Conservation (phyloP, 768 basidiomycete genomes). For the Lactifluus volemus region DNA sequence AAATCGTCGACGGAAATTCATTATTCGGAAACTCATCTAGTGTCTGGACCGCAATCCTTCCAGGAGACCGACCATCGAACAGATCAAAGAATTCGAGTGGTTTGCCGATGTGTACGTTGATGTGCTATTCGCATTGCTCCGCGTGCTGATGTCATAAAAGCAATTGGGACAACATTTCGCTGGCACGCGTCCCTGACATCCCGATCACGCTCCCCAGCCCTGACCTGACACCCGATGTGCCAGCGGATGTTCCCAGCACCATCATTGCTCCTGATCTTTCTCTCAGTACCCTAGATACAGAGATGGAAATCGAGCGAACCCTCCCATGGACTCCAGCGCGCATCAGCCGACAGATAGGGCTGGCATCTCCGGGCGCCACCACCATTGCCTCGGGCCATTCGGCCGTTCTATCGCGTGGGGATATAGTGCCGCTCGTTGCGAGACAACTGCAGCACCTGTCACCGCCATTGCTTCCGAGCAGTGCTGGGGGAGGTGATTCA, state of each 20-base stretch:
- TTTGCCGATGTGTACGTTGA: slow-evolving; percentile 15
- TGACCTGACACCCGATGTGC: slow-evolving; percentile 8
- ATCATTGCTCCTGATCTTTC: slow-evolving; percentile 9
- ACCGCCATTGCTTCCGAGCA: slow-evolving; percentile 8
- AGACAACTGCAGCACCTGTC: slow-evolving; percentile 12
- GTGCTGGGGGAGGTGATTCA: background rate
- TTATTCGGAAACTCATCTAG: background rate
- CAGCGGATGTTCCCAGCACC: slow-evolving; percentile 11
- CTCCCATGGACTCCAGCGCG: slow-evolving; percentile 9
- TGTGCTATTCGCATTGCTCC: background rate
- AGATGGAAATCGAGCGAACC: slow-evolving; percentile 3
- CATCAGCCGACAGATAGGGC: background rate
- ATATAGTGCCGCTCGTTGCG: background rate
- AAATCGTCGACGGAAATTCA: background rate
- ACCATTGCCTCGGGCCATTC: slow-evolving; percentile 15
- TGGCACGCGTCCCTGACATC: slow-evolving; percentile 8
- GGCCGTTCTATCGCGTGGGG: background rate
- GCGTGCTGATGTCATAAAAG: background rate
- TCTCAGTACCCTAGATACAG: slow-evolving; percentile 7
- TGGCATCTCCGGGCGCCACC: slow-evolving; percentile 6
- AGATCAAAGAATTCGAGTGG: slow-evolving; percentile 6
- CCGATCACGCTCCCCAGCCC: slow-evolving; percentile 14
- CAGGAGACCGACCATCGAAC: slow-evolving; percentile 5
- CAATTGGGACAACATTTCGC: slow-evolving; percentile 10
- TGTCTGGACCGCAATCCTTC: slow-evolving; percentile 19